Conservation (phyloP, 2,329 filamentous ascomycete genomes). For the Rhinocladiella mackenziei region DNA sequence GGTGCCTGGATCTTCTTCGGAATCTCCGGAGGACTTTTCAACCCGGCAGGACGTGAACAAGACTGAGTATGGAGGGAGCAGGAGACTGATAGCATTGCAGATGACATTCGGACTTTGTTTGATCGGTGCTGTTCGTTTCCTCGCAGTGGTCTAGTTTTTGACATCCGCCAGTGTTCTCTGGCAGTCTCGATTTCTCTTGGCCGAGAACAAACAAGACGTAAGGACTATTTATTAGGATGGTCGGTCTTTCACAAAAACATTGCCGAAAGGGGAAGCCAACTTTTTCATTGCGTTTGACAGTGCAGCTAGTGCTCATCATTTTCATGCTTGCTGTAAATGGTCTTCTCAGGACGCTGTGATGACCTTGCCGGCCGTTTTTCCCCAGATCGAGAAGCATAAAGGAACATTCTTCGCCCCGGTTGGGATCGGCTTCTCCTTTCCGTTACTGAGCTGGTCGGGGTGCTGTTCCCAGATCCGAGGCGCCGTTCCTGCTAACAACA, state of each 20-base stretch:
- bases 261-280: too few species aligned
- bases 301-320: constrained; percentile 60
- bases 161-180: too few species aligned
- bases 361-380: not conserved
- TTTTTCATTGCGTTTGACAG: too few species aligned
- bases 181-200: constrained; percentile 56
- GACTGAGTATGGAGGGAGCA: not conserved
- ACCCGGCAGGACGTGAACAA: constrained; percentile 41
- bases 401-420: constrained; percentile 68
- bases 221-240: constrained; percentile 63
- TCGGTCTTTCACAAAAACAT: not conserved
- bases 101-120: constrained; percentile 59
- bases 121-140: constrained; percentile 52
- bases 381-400: constrained; percentile 60
- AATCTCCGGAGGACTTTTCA: constrained; percentile 51
- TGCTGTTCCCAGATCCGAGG: not conserved
- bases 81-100: constrained; percentile 29
- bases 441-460: constrained; percentile 52
- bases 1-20: constrained; percentile 56
- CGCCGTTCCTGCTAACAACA: not conserved
- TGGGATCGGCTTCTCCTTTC: constrained; percentile 70
- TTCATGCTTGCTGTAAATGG: constrained; percentile 60
- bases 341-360: not conserved
- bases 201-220: constrained; percentile 51
- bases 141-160: constrained; percentile 52